Evolutionary conservation across 2,329 filamentous ascomycete genomes (phyloP), one percentile per base, ranked within the genome.

Genomic region (Diplocarpon rosae): DNA sequence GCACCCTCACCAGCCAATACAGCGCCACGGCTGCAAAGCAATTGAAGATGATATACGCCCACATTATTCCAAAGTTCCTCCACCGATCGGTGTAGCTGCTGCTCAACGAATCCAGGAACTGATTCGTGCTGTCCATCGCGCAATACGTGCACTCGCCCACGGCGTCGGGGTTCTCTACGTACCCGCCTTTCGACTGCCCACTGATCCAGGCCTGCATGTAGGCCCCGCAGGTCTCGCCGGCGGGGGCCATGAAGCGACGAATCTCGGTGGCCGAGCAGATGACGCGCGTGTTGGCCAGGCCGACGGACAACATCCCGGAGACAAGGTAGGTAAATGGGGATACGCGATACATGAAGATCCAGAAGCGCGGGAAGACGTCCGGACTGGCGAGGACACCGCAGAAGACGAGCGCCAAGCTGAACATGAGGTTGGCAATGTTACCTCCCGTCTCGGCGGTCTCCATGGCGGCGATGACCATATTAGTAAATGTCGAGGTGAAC

Each of bases 311-410:
- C 66, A 94, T 78, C 16, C 80, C 84, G 9, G 74, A 73, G 20
- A 90, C 76, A 13, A 92, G 67, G 61, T 94, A 95, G 0, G 83
- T 89, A 43, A 95, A 84, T 0, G 88, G 87, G 0, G 81, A 87
- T 39, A 88, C 66, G 37, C 83, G 76, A 64, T 90, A 90, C 80
- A 88, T 85, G 69, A 87, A 87, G 55, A 82, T 79, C 83, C 85
- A 90, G 71, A 89, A 88, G 5, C 75, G 67, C 0, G 85, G 83
- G 29, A 90, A 72, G 2, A 65, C 62, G 2, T 66, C 63, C 0
- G 82, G 80, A 5, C 68, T 66, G 24, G 79, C 78, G 50, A 93
- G 73, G 39, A 92, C 81, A 70, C 81, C 53, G 31, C 80, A 85
- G 71, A 89, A 90, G 56, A 86, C 75, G 42, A 89, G 69, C 48